phyloP scores from a whole-genome alignment of 805 yeast genomes.

The Monosporozyma servazzii region DNA sequence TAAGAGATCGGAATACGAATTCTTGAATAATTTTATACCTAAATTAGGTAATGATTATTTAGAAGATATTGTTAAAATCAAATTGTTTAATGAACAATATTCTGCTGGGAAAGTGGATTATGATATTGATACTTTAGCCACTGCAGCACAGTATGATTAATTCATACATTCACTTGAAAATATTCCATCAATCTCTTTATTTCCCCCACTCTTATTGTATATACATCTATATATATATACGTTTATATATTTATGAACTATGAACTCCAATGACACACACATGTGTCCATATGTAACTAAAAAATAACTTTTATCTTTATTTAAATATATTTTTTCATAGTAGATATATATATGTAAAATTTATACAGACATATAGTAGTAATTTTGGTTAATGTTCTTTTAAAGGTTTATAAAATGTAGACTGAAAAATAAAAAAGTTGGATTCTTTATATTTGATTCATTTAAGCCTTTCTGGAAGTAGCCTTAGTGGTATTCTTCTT shows the following conservation, averaged over 20 bases:
- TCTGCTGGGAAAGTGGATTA: constrained; percentile 16
- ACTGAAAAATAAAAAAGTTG: background rate
- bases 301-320: background rate
- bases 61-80: constrained; percentile 13
- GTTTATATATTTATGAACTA: no score
- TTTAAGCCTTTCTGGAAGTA: constrained; percentile 28
- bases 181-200: background rate
- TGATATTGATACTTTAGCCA: constrained; percentile 14
- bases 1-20: constrained; percentile 8
- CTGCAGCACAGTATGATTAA: constrained; percentile 11
- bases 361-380: background rate
- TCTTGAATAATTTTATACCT: constrained; percentile 11
- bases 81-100: constrained; percentile 14
- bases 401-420: background rate
- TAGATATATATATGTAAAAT: constrained; percentile 1
- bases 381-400: background rate
- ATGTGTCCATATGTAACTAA: background rate
- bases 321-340: background rate
- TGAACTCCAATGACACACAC: background rate
- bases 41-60: constrained; percentile 10
- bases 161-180: background rate
- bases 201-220: background rate
- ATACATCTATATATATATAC: background rate
- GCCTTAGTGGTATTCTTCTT: constrained; percentile 15
- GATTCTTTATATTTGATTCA: background rate